These are phyloP conservation scores for Cyclotella choctawhatcheeana DNA, from an alignment of 108 stramenopile genomes.

Conservation along the genomic window DNA sequence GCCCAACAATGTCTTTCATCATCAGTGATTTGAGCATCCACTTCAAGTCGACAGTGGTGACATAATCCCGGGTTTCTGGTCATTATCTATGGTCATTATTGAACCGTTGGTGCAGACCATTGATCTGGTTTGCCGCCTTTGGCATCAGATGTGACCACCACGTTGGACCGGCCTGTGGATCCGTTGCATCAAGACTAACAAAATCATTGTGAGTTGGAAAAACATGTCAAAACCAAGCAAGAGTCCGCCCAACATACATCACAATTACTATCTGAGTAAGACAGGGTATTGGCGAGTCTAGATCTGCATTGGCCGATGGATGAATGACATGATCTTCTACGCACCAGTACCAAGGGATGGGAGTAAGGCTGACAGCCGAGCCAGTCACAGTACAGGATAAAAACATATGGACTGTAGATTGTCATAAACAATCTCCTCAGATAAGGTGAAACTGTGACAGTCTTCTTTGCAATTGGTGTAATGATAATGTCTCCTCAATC, in stretches of 20 bases:
- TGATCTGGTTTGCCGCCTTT: neutral
- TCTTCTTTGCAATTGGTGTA: neutral
- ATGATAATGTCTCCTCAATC: too few species aligned
- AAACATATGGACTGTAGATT: constrained; percentile 2
- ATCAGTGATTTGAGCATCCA: constrained; percentile 7
- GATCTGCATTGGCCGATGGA: neutral
- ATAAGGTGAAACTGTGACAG: neutral
- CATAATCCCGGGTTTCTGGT: constrained; percentile 5
- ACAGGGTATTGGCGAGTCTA: neutral
- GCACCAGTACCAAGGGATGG: neutral
- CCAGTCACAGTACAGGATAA: neutral
- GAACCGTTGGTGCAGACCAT: neutral
- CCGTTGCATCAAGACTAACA: neutral
- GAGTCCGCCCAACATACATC: constrained; percentile 10
- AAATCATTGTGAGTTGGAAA: constrained; percentile 20
- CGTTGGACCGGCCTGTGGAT: constrained; percentile 6
- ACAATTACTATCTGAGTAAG: neutral
- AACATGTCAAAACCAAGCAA: neutral
- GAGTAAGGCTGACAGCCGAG: neutral
- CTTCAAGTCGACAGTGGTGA: constrained; percentile 5
- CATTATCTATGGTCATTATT: constrained; percentile 6
- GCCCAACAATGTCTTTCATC: constrained; percentile 5
- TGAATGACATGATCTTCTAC: neutral
- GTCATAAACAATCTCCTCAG: neutral
- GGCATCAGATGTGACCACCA: constrained; percentile 20